Evolutionary conservation across 495 filamentous ascomycete species (phyloP), one percentile per base, ranked within the genome.

Genomic region (Thozetella sp.): DNA sequence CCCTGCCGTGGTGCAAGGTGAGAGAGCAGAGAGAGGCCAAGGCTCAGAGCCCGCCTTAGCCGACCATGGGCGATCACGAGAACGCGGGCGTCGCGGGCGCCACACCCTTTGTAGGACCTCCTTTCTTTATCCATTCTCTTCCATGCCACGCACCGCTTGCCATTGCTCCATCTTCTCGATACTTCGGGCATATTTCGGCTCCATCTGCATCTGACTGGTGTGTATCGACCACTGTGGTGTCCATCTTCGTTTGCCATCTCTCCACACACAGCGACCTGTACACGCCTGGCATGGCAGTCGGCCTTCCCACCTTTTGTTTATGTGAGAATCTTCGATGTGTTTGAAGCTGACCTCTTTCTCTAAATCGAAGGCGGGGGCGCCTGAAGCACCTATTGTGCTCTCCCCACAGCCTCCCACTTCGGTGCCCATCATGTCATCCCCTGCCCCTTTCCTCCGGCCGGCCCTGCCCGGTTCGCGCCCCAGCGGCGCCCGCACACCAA

Each of bases 391-490:
- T 24, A 63, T 72, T 25, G 67, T 69, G 54, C 63, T 70, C 53
- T 67, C 67, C 27, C 63, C 64, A 34, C 63, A 67, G 45, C 52
- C 57, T 0, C 61, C 72, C 19, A 69, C 61, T 26, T 67, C 72
- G 22, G 72, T 77, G 67, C 83, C 84, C 72, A 84, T 80, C 65
- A 93, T 95, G 90, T 88, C 90, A 51, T 86, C 90, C 30, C 87
- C 90, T 59, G 85, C 84, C 45, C 92, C 93, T 53, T 85, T 96
- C 54, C 85, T 94, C 34, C 90, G 93, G 48, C 92, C 93, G 40
- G 90, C 92, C 57, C 88, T 96, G 57, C 89, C 90, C 25, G 91
- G 92, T 59, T 81, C 81, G 65, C 88, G 89, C 71, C 79, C 76
- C 58, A 83, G 81, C 64, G 86, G 84, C 56, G 75, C 82, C 23